These are phyloP conservation scores for Pilaira anomala DNA, from an alignment of 192 early-diverging fungal genomes.

Conservation along the genomic window DNA sequence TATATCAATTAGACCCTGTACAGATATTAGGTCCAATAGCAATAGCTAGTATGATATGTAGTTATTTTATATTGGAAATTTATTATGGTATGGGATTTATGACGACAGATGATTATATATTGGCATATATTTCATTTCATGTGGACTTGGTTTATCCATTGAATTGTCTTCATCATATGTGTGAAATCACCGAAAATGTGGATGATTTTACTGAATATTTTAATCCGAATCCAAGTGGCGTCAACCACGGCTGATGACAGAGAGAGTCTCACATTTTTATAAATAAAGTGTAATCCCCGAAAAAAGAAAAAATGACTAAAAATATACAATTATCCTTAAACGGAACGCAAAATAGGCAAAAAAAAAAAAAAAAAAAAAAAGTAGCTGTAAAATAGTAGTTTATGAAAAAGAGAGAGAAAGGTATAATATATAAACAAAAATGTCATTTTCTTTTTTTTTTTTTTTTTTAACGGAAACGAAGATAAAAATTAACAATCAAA, in stretches of 20 bases:
- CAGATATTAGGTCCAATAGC: slow-evolving; percentile 23
- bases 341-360: too few relatives aligned
- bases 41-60: slow-evolving; percentile 19
- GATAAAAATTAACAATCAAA: slow-evolving; percentile 41
- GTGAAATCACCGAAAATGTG: slow-evolving; percentile 25
- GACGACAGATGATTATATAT: slow-evolving; percentile 23
- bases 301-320: too few relatives aligned
- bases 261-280: too few relatives aligned
- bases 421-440: too few relatives aligned
- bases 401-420: too few relatives aligned
- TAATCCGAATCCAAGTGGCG: neutral
- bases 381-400: too few relatives aligned
- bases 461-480: slow-evolving; percentile 20
- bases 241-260: too few relatives aligned
- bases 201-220: slow-evolving; percentile 19
- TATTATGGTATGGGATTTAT: slow-evolving; percentile 25
- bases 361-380: too few relatives aligned
- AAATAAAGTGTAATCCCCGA: too few relatives aligned
- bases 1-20: slow-evolving; percentile 10
- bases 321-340: too few relatives aligned
- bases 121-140: slow-evolving; percentile 27
- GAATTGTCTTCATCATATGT: slow-evolving; percentile 30
- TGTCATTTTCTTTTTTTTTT: too few relatives aligned
- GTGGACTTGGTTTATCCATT: slow-evolving; percentile 33
- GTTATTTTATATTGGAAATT: slow-evolving; percentile 26